Evolutionary conservation across 257 asterid genomes (phyloP), one percentile per base, ranked within the genome.

Genomic region (Scutellaria barbata): DNA sequence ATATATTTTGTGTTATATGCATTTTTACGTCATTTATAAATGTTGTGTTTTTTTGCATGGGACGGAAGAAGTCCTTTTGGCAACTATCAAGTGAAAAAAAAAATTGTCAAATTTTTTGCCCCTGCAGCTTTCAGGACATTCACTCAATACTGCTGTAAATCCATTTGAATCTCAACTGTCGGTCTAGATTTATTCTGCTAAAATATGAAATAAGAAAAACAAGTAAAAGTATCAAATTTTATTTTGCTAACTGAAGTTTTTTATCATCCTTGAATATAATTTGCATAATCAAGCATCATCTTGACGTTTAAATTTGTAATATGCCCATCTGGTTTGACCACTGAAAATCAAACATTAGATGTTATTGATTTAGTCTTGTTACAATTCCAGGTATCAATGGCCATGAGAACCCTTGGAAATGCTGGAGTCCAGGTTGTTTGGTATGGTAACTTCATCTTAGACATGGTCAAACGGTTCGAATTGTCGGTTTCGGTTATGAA

Each of bases 371-470:
- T 62, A 56, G 39, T 45, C 52, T 60, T 79, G n/a, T 66, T 54
- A 64, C 55, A 50, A 54, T 72, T 77, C 71, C 89, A 92, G 98
- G 98, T 90, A 70, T 92, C 98, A 17, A 92, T 92, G 96, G 89
- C 89, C 80, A 81, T 39, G 95, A 88, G 96, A 87, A 90, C 96
- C 61, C 90, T 92, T 37, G 98, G 98, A 75, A 85, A 66, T 61
- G 66, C 83, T 45, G 98, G 98, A 63, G 96, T 92, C 73, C 98
- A 90, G 79, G 80, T 92, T 64, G 86, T 90, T 74, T 86, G 98
- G 98, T 92, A 85, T 14, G 78, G 72, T 76, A 17, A 55, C 60
- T 63, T 73, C 66, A 40, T 76, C 50, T 75, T 22, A n/a, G n/a
- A n/a, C n/a, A n/a, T n/a, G n/a, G n/a, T n/a, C n/a, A n/a, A n/a